A percentile compares a stretch with the other conserved stretches of the same genome.
These are phyloP conservation scores for Yamadazyma epiphylla DNA, from an alignment of 1,139 yeast genomes.

Conservation along the genomic window DNA sequence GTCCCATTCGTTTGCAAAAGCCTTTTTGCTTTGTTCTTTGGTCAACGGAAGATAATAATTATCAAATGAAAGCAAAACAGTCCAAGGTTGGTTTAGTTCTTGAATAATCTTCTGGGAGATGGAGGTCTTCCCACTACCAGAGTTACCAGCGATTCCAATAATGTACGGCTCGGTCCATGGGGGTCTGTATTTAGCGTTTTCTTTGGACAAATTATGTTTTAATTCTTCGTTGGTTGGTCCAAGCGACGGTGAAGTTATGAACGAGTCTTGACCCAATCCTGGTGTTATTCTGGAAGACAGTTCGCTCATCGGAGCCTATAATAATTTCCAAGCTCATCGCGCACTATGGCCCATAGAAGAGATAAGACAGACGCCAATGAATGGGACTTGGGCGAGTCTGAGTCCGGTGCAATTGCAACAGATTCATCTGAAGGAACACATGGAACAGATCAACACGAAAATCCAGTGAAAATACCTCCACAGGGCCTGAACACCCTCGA, in stretches of 20 bases:
- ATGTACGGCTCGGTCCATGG: constrained; percentile 97
- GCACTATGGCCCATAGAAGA: constrained; percentile 6
- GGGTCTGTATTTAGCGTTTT: constrained; percentile 57
- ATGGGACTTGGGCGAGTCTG: constrained; percentile 5
- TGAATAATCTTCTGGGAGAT: constrained; percentile 81
- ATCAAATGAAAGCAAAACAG: constrained; percentile 85
- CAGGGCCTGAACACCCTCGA: no score
- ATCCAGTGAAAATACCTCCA: no score
- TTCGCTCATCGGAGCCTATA: no score
- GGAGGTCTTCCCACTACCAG: constrained; percentile 95
- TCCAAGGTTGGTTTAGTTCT: constrained; percentile 89
- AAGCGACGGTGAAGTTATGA: constrained; percentile 2
- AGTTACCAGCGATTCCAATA: constrained; percentile 91
- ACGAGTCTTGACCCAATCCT: constrained; percentile 3
- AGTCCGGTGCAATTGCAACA: neutral
- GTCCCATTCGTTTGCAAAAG: constrained; percentile 68
- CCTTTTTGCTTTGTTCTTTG: constrained; percentile 55
- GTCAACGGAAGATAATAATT: constrained; percentile 80
- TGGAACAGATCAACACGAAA: no score
- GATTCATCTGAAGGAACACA: neutral
- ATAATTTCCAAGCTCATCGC: constrained; percentile 2
- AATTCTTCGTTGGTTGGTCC: neutral
- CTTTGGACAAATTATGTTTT: constrained; percentile 2
- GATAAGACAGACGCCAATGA: constrained; percentile 6
- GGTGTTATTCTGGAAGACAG: constrained; percentile 8